Evolutionary conservation across 164 flowering plant species (phyloP).

Genomic region (Litsea cubeba): DNA sequence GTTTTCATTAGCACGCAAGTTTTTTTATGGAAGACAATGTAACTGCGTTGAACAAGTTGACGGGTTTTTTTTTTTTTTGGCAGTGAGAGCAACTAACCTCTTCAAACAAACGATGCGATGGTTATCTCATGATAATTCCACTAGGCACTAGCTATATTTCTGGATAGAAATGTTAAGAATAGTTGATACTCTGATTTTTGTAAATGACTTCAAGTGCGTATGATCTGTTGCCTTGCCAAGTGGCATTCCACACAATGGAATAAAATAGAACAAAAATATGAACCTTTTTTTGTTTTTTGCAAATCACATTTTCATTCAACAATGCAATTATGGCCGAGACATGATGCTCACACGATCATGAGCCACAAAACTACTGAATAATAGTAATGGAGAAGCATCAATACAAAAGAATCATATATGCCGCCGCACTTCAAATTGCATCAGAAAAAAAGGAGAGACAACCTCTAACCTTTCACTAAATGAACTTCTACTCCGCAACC

Average conservation of each 20-base stretch:
- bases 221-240: neutral
- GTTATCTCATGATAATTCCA: too few relatives aligned
- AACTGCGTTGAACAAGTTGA: too few relatives aligned
- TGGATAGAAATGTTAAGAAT: too few relatives aligned
- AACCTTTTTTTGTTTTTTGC: neutral
- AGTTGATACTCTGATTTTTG: too few relatives aligned
- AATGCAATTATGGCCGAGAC: neutral
- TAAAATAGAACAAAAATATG: too few relatives aligned
- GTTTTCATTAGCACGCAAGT: too few relatives aligned
- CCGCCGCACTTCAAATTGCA: neutral
- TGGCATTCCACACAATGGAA: neutral
- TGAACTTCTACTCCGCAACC: neutral
- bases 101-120: too few relatives aligned
- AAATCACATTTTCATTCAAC: neutral
- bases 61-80: too few relatives aligned
- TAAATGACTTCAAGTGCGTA: too few relatives aligned
- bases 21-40: too few relatives aligned
- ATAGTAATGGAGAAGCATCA: neutral
- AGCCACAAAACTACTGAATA: neutral
- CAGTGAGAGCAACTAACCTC: too few relatives aligned
- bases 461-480: neutral
- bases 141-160: too few relatives aligned
- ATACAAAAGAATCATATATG: neutral
- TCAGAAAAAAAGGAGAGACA: neutral
- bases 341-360: neutral